Conservation (phyloP, 495 filamentous ascomycete species). For the Trypethelium eluteriae region DNA sequence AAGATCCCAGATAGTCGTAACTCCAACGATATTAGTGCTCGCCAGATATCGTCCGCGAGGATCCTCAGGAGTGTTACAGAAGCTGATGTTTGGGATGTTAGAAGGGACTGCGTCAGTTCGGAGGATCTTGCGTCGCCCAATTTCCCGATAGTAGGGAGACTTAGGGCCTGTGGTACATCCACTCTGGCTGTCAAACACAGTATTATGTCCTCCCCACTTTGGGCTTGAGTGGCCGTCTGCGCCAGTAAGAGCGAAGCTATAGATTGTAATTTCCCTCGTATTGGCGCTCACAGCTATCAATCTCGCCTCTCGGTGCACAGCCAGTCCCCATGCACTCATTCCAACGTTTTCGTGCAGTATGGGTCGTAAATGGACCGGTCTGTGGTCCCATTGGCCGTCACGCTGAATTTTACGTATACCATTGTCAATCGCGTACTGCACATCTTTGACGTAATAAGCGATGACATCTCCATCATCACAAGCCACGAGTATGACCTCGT, state of each 20-base stretch:
- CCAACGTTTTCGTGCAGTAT: constrained; percentile 72
- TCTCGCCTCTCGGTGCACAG: constrained; percentile 68
- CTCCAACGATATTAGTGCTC: constrained; percentile 65
- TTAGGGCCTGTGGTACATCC: not conserved
- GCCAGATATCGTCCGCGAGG: constrained; percentile 60
- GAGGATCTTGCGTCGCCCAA: not conserved
- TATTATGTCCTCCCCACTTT: not conserved
- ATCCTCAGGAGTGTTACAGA: constrained; percentile 58
- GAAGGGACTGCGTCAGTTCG: constrained; percentile 11
- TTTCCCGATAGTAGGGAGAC: not conserved
- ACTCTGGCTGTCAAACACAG: not conserved
- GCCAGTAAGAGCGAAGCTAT: constrained; percentile 60
- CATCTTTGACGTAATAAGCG: constrained; percentile 62
- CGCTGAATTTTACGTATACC: not conserved
- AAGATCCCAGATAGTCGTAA: constrained; percentile 58
- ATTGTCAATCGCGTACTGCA: constrained; percentile 41
- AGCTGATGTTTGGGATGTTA: constrained; percentile 76
- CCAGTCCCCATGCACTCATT: constrained; percentile 79
- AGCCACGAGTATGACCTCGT: constrained; percentile 68
- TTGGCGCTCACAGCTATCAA: constrained; percentile 80
- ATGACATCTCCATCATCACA: constrained; percentile 88
- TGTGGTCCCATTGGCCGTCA: not conserved
- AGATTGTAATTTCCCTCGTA: constrained; percentile 55
- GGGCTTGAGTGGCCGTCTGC: constrained; percentile 7
- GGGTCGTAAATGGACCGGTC: constrained; percentile 33